Percentiles rank a stretch among this genome's conserved stretches.
Conservation (phyloP, 768 basidiomycete species). For the Austroboletus festivus region DNA sequence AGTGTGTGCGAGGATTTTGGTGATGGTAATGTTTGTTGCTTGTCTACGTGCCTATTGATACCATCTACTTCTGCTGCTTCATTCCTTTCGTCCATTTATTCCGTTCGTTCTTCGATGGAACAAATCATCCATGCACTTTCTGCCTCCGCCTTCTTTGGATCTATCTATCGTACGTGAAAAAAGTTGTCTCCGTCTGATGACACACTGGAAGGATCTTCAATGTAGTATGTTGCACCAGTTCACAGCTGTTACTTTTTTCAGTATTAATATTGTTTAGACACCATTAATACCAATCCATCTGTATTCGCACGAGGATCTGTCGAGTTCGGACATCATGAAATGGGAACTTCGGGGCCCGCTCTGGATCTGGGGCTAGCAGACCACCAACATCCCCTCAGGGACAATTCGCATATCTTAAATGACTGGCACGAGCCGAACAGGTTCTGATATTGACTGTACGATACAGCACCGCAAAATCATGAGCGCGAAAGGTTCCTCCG, state of each 20-base stretch:
- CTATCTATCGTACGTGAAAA: slow-evolving; percentile 20
- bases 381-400: no score
- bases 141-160: slow-evolving; percentile 8
- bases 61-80: slow-evolving; percentile 15
- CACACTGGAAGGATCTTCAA: slow-evolving; percentile 26
- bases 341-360: no score
- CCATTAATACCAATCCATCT: slow-evolving; percentile 28
- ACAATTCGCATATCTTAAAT: no score
- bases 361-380: no score
- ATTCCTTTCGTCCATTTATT: slow-evolving; percentile 13
- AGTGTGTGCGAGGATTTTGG: slow-evolving; percentile 63
- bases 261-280: slow-evolving; percentile 34
- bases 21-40: slow-evolving; percentile 39
- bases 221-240: slow-evolving; percentile 30
- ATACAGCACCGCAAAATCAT: no score
- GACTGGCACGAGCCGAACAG: no score
- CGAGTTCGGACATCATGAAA: no score
- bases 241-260: slow-evolving; percentile 18
- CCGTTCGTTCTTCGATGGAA: slow-evolving; percentile 16
- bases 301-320: slow-evolving; percentile 16
- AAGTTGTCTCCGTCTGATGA: slow-evolving; percentile 15
- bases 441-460: no score
- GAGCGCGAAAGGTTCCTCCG: no score
- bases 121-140: slow-evolving; percentile 6
- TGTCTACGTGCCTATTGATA: slow-evolving; percentile 1